Evolutionary conservation across 2,329 filamentous ascomycete species (phyloP).

Genomic region (Venturia effusa): DNA sequence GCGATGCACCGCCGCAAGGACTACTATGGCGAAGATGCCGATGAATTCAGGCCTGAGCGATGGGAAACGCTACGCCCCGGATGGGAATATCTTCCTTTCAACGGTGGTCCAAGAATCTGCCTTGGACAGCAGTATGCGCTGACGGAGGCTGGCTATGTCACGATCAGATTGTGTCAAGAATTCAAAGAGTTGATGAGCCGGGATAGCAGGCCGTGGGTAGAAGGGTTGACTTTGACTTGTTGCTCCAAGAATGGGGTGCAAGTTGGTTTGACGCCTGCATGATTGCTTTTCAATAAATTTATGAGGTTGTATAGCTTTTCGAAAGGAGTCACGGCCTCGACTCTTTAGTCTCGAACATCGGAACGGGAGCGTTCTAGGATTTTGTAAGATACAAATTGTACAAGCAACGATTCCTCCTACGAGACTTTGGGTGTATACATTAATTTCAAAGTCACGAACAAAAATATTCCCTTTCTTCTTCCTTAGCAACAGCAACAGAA

Average conservation of each 20-base stretch:
- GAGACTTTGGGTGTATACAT: no score
- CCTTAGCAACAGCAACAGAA: no score
- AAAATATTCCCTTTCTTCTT: no score
- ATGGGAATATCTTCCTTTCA: conserved; percentile 13
- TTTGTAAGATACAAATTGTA: no score
- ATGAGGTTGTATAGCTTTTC: no score
- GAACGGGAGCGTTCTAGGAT: no score
- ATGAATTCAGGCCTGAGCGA: conserved; percentile 37
- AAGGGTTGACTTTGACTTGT: conserved; percentile 13
- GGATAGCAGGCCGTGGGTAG: conserved; percentile 15
- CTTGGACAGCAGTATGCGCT: conserved; percentile 41
- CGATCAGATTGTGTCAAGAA: conserved; percentile 35
- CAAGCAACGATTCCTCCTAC: no score
- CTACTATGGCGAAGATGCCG: conserved; percentile 38
- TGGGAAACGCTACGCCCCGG: conserved; percentile 29
- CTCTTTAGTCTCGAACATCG: no score
- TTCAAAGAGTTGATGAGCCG: conserved; percentile 27
- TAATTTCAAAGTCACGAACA: no score
- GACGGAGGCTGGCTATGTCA: conserved; percentile 39
- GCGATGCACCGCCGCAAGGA: conserved; percentile 40
- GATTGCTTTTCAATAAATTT: no score
- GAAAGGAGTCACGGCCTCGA: no score
- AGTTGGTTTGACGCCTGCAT: conserved; percentile 11
- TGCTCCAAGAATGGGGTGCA: conserved; percentile 13
- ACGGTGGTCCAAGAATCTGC: conserved; percentile 32